These are phyloP conservation scores for Arctostaphylos glauca DNA, from an alignment of 148 eudicot genomes.

Conservation along the genomic window DNA sequence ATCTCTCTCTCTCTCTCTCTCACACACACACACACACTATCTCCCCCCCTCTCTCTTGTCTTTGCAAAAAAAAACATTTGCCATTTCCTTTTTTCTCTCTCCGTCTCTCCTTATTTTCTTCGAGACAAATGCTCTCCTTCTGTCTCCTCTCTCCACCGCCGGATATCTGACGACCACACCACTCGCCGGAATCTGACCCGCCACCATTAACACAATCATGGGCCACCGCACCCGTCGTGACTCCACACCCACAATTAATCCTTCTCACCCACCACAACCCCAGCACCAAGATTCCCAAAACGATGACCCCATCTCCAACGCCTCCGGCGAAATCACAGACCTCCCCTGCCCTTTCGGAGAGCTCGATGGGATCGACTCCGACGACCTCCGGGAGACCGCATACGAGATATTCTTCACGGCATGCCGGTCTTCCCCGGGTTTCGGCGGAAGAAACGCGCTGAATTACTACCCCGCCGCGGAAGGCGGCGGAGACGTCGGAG, in stretches of 20 bases:
- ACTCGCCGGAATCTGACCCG: conserved; percentile 16
- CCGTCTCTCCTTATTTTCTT: not conserved
- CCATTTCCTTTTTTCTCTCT: conserved; percentile 1
- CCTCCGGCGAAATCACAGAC: conserved; percentile 23
- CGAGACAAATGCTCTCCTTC: conserved; percentile 35
- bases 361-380: conserved; percentile 53
- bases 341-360: conserved; percentile 57
- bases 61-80: not conserved
- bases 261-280: conserved; percentile 15
- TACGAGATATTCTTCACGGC: conserved; percentile 93
- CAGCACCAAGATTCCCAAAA: conserved; percentile 5
- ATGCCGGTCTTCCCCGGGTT: conserved; percentile 87
- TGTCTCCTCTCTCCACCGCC: conserved; percentile 37
- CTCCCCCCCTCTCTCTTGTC: not conserved
- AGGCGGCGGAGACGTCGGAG: conserved; percentile 21
- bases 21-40: not conserved
- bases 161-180: conserved; percentile 25
- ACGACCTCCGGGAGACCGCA: conserved; percentile 71
- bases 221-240: conserved; percentile 40
- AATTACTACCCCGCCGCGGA: conserved; percentile 39
- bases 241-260: conserved; percentile 18
- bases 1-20: conserved; percentile 37
- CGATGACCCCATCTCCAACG: not conserved
- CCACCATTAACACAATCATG: conserved; percentile 24
- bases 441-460: conserved; percentile 56